phyloP scores from a whole-genome alignment of 768 basidiomycete species.

The Lactarius evosmus region DNA sequence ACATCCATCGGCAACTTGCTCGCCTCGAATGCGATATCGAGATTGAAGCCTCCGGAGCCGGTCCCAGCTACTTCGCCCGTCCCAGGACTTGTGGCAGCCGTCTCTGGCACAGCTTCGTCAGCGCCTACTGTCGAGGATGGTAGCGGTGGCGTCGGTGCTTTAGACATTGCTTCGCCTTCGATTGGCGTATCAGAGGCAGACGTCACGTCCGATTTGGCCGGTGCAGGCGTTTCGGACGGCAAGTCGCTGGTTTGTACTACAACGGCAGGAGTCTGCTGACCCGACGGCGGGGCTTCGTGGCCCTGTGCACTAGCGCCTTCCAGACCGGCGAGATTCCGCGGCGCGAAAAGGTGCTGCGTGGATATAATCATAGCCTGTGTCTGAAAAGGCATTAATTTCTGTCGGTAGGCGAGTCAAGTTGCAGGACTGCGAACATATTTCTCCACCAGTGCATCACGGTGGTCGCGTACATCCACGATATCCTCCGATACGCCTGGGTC shows the following conservation, averaged over 20 bases:
- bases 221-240: slow-evolving; percentile 25
- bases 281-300: slow-evolving; percentile 25
- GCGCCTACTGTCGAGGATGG: slow-evolving; percentile 24
- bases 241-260: slow-evolving; percentile 22
- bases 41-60: slow-evolving; percentile 40
- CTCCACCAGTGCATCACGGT: slow-evolving; percentile 33
- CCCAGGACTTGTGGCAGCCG: slow-evolving; percentile 11
- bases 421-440: slow-evolving; percentile 38
- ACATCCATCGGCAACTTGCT: slow-evolving; percentile 90
- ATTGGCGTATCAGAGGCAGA: slow-evolving; percentile 27
- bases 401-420: neutral
- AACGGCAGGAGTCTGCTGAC: slow-evolving; percentile 26
- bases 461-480: slow-evolving; percentile 43
- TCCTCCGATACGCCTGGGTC: slow-evolving; percentile 70
- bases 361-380: slow-evolving; percentile 91
- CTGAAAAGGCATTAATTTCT: slow-evolving; percentile 38
- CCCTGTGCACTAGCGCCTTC: slow-evolving; percentile 12
- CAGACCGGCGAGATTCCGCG: slow-evolving; percentile 20
- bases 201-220: slow-evolving; percentile 25
- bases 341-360: slow-evolving; percentile 69
- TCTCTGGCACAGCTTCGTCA: slow-evolving; percentile 16
- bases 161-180: slow-evolving; percentile 22
- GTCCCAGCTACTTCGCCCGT: slow-evolving; percentile 15
- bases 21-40: slow-evolving; percentile 82
- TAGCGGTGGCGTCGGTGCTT: slow-evolving; percentile 27